Base-by-base conservation (phyloP, 768 basidiomycete species). In the Paxillus rubicundulus region DNA sequence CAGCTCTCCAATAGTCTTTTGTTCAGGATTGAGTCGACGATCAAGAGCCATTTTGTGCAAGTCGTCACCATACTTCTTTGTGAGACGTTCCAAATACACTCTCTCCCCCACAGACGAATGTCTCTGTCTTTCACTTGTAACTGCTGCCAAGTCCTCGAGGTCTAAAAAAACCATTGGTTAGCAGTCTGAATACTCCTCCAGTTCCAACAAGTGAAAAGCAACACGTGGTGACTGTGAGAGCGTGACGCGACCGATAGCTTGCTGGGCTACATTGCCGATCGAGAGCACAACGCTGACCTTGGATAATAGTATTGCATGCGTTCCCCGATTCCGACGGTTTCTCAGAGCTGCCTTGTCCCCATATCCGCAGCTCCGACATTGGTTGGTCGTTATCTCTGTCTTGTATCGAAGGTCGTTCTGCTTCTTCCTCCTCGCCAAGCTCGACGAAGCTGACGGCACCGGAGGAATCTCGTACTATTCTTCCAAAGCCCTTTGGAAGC, bases 1-100 rank as follows among this genome's bases (percentile, higher is more conserved):
- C 62, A 98, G 68, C 72, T 92, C 84, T 16, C 90, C 94, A 30
- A 75, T 79, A 2, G 93, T 97, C 64, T 86, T 81, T 73, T 98
- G 96, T 68, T 85, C 86, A 14, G 80, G 71, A 67, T 98, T 98
- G 53, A 88, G 68, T 69, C 77, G 86, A 53, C 83, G 73, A 72
- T 98, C 95, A 59, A 77, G 74, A 10, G 84, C 82, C 94, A 97
- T 98, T 45, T 70, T 75, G 27, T 81, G 78, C 20, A 86, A 71
- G 71, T 98, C 86, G 28, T 76, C 72, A 2, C 86, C 89, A 70
- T 98, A 75, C 68, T 80, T 86, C 38, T 69, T 68, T 12, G 90
- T 81, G 27, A 98, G 77, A 39, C 78, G 72, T 52, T 72, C 68
- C 39, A 98, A 74, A 69, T 87, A 89, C 41, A 69, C 71, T 51